Conservation (phyloP, 2,329 filamentous ascomycete genomes). For the Blastomyces silverae region DNA sequence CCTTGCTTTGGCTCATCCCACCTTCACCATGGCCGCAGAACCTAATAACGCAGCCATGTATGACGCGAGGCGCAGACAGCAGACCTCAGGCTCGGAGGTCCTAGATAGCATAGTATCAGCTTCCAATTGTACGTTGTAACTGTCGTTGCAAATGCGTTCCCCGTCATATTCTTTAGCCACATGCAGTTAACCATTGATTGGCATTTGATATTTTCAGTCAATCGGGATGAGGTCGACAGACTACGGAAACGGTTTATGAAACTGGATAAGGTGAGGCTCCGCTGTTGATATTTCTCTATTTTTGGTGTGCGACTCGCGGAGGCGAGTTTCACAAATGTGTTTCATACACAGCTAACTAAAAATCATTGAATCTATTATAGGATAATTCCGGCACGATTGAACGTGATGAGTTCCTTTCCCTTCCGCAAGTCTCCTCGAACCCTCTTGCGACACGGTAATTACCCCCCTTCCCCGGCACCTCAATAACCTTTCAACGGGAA, state of each 20-base stretch:
- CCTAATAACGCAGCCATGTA: slow-evolving; percentile 42
- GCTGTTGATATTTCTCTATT: not conserved
- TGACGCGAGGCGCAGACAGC: slow-evolving; percentile 40
- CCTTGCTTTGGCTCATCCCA: not conserved
- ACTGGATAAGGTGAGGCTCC: slow-evolving; percentile 70
- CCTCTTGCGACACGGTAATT: slow-evolving; percentile 83
- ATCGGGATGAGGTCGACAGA: slow-evolving; percentile 93
- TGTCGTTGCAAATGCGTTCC: not conserved
- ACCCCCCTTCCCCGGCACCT: not conserved
- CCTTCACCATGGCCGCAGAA: slow-evolving; percentile 28
- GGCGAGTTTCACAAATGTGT: not conserved
- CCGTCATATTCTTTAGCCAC: not conserved
- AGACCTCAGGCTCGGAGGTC: slow-evolving; percentile 56
- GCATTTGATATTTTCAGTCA: slow-evolving; percentile 54
- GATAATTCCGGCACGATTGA: slow-evolving; percentile 98
- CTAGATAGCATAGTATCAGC: slow-evolving; percentile 94
- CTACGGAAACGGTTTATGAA: slow-evolving; percentile 99
- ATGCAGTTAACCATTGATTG: slow-evolving; percentile 14
- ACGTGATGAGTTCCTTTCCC: slow-evolving; percentile 92
- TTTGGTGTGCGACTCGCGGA: not conserved
- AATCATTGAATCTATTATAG: slow-evolving; percentile 43
- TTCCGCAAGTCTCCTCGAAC: slow-evolving; percentile 96
- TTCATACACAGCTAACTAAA: slow-evolving; percentile 4
- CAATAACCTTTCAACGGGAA: not conserved
- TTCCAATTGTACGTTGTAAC: slow-evolving; percentile 70